Evolutionary conservation across 768 basidiomycete genomes (phyloP), one percentile per base, ranked within the genome.

Genomic region (Agaricus subrufescens): DNA sequence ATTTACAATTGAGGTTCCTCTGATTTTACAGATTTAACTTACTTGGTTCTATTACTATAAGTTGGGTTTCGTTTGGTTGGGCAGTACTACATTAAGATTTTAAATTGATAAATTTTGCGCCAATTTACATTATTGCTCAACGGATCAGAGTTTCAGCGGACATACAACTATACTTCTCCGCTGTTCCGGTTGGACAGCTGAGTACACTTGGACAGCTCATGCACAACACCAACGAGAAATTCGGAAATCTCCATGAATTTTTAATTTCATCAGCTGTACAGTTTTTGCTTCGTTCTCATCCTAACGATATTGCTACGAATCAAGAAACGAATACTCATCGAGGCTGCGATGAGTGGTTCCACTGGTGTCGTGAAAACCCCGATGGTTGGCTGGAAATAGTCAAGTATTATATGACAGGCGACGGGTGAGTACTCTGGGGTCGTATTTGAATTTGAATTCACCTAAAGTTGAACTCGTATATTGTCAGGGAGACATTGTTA

Each of bases 1-100:
- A 91, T 92, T 58, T 91, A 92, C 58, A 69, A 84, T 63, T 91
- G 59, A 67, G 42, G n/a, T 39, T 19, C 29, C 50, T n/a, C 27
- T 29, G 51, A 34, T 14, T 26, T 42, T 51, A 19, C 14, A 1
- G 29, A 48, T 10, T 15, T 11, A 48, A 31, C 7, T 19, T 29
- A 48, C 45, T 46, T 7, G 7, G 11, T 46, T 44, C 14, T n/a
- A 44, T 4, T 8, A 34, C 34, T 6, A 34, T 6, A 34, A 10
- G 31, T 31, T 31, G 31, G 10, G 5, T 31, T 34, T 34, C 34
- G 19, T 19, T 19, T 19, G 19, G 19, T 19, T 19, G 19, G 19
- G 19, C 19, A 19, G 19, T 34, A 34, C 34, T 34, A 8, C 11
- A 34, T 8, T 1, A 34, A 34, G 34, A 8, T 34, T 34, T 34